phyloP scores from a whole-genome alignment of 2,329 filamentous ascomycete genomes.

The Colletotrichum incanum region DNA sequence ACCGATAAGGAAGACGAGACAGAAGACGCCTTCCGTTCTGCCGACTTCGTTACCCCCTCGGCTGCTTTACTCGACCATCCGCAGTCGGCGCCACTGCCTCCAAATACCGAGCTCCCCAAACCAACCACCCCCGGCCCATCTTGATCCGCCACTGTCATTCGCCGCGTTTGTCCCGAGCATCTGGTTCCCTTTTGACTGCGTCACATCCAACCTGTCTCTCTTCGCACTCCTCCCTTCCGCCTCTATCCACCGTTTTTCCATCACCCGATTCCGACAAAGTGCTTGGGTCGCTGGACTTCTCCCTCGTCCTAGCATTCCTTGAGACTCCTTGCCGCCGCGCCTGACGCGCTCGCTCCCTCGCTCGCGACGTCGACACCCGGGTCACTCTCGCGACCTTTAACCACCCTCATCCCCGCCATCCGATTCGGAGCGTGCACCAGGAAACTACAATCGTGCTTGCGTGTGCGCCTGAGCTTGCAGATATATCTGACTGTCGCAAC shows the following conservation, averaged over 20 bases:
- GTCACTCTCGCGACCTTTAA: conserved; percentile 18
- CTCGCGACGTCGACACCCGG: conserved; percentile 3
- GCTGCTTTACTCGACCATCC: conserved; percentile 12
- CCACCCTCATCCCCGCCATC: conserved; percentile 30
- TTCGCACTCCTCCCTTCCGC: conserved; percentile 24
- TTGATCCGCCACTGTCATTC: conserved; percentile 36
- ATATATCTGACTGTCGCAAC: conserved; percentile 10
- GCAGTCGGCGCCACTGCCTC: conserved; percentile 27
- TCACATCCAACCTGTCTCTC: conserved; percentile 34
- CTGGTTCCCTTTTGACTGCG: conserved; percentile 35
- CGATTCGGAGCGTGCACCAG: conserved; percentile 21
- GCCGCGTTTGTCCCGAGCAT: conserved; percentile 39
- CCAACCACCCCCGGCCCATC: conserved; percentile 31
- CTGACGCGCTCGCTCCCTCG: conserved; percentile 24
- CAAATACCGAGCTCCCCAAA: conserved; percentile 33
- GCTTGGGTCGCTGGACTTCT: conserved; percentile 25
- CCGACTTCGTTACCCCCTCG: conserved; percentile 2
- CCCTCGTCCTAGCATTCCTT: conserved; percentile 37
- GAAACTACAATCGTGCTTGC: conserved; percentile 3
- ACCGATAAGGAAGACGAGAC: background rate
- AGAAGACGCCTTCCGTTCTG: background rate
- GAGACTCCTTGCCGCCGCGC: conserved; percentile 10
- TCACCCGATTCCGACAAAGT: conserved; percentile 18
- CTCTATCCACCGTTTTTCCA: conserved; percentile 4
- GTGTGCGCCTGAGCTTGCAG: conserved; percentile 21